Base-by-base conservation (phyloP, 2,329 filamentous ascomycete species). In the Ceratocystis harringtonii region DNA sequence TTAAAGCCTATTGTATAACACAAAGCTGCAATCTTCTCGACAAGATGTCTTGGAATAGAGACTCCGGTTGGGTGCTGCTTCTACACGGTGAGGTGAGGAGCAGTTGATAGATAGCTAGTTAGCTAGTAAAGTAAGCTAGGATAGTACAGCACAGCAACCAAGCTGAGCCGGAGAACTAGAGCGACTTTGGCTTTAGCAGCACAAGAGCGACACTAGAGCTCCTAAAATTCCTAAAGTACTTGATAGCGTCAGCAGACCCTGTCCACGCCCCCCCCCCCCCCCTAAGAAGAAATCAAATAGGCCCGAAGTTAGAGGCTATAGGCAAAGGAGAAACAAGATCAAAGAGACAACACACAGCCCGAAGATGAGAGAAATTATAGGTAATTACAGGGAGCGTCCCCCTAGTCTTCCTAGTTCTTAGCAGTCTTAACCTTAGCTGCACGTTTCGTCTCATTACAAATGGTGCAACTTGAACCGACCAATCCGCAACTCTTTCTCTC, bases 381-480 rank as follows among this genome's bases (percentile, higher is more conserved):
- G 52, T 28, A 58, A 36, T 58, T 58, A 36, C 52, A 58, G 52
- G 52, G 52, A 36, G 32, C 52, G 52, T 1, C 32, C 17, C 12
- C 52, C 52, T 58, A 32, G 52, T 58, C 36, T 41, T 41, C 36
- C 36, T 12, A 41, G 36, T 41, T 41, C 36, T 41, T 41, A 41
- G 36, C 36, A 41, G 36, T 41, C 52, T 30, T 58, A 32, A 30
- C 52, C 25, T 58, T 58, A 58, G 52, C 52, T 58, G 52, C 52
- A 58, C 52, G 52, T 58, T 58, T 58, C 52, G 52, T 58, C 52
- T 58, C 52, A 58, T 58, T 58, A 15, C 52, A 58, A 58, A 58
- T 58, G 52, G 52, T 58, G 52, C 52, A 58, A 58, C 52, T 58
- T 58, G 25, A 58, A 32, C 52, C 52, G 52, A 58, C 52, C 52